A percentile compares a stretch with the other conserved stretches of the same genome.
Conservation (phyloP, 805 yeast species). For the Nakazawaea siamensis region DNA sequence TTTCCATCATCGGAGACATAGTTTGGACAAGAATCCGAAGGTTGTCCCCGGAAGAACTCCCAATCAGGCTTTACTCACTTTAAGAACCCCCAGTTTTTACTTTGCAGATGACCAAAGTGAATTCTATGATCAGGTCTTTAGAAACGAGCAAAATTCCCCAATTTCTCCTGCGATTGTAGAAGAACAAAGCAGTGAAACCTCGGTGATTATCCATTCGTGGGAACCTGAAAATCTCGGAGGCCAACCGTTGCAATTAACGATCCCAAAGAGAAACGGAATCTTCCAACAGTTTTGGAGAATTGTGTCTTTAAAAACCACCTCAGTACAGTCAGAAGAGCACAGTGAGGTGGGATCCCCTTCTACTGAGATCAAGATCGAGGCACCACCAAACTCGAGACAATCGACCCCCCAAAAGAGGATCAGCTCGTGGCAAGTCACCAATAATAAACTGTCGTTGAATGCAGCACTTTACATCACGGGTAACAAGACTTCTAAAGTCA, state of each 20-base stretch:
- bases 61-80: constrained; percentile 1
- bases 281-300: too few relatives aligned
- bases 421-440: constrained; percentile 3
- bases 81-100: constrained; percentile 1
- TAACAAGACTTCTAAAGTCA: background rate
- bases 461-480: constrained; percentile 7
- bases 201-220: too few relatives aligned
- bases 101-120: background rate
- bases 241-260: too few relatives aligned
- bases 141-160: too few relatives aligned
- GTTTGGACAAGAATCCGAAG: background rate
- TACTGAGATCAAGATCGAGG: too few relatives aligned
- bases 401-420: background rate
- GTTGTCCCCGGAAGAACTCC: background rate
- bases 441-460: constrained; percentile 4
- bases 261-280: too few relatives aligned
- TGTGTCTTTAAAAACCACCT: too few relatives aligned
- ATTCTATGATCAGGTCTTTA: background rate
- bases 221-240: too few relatives aligned
- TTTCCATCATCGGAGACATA: constrained; percentile 4
- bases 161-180: too few relatives aligned
- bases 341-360: too few relatives aligned
- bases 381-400: background rate
- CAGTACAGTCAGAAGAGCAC: too few relatives aligned
- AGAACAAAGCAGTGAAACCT: too few relatives aligned